These are phyloP conservation scores for Boehmeria nivea DNA, from an alignment of 306 rosid species.

Conservation along the genomic window DNA sequence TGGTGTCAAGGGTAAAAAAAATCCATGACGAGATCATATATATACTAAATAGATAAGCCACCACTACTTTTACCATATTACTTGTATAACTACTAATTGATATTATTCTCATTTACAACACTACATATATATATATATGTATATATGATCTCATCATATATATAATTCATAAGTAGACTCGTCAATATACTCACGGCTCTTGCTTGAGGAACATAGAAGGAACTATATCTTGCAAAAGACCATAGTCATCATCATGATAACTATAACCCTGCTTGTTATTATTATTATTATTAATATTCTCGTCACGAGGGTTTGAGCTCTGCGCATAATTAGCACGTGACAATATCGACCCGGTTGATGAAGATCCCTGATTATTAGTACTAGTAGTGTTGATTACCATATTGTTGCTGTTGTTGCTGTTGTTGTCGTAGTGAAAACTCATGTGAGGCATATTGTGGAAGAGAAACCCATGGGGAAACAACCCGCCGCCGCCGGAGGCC, in stretches of 20 bases:
- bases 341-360: neutral
- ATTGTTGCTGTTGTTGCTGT: neutral
- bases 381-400: constrained; percentile 2
- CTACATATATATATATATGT: constrained; percentile 2
- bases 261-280: constrained; percentile 10
- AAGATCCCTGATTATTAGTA: constrained; percentile 4
- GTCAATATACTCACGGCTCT: constrained; percentile 39
- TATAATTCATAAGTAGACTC: no score
- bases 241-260: constrained; percentile 31
- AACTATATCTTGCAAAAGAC: constrained; percentile 68
- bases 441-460: constrained; percentile 22
- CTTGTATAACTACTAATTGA: neutral
- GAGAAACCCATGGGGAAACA: constrained; percentile 34
- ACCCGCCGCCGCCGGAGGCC: constrained; percentile 25
- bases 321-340: constrained; percentile 17
- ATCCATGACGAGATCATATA: no score
- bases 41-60: no score
- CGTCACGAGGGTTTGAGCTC: neutral
- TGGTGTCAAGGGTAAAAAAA: no score
- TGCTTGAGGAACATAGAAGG: constrained; percentile 68
- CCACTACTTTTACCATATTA: no score
- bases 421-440: neutral
- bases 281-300: constrained; percentile 24
- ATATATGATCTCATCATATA: neutral
- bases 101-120: neutral